These are phyloP conservation scores for Grosmannia huntii DNA, from an alignment of 2,329 filamentous ascomycete species.

Conservation along the genomic window DNA sequence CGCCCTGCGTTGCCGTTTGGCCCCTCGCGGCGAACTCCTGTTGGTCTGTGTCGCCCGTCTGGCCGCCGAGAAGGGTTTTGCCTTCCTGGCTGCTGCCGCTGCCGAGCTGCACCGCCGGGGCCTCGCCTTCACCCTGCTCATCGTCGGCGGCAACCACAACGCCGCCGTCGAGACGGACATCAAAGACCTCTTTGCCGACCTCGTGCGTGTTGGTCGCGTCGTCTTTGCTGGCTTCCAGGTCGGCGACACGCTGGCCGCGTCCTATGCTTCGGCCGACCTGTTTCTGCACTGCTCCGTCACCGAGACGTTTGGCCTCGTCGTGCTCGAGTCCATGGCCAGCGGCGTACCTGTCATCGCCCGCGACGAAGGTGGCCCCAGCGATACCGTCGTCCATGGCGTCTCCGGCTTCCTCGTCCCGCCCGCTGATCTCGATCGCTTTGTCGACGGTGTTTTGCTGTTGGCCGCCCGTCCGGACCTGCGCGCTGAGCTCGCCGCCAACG, in stretches of 20 bases:
- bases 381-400: slow-evolving; percentile 46
- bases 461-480: slow-evolving; percentile 31
- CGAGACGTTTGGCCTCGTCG: slow-evolving; percentile 59
- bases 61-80: slow-evolving; percentile 59
- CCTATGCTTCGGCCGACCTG: slow-evolving; percentile 55
- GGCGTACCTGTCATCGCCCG: slow-evolving; percentile 56
- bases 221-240: slow-evolving; percentile 55
- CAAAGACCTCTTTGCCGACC: slow-evolving; percentile 40
- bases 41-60: slow-evolving; percentile 54
- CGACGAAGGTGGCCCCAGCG: slow-evolving; percentile 56
- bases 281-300: slow-evolving; percentile 61
- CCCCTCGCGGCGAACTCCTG: slow-evolving; percentile 49
- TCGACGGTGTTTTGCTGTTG: slow-evolving; percentile 37
- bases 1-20: slow-evolving; percentile 37
- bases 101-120: slow-evolving; percentile 39
- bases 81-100: slow-evolving; percentile 47
- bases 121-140: slow-evolving; percentile 49
- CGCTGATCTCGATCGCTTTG: slow-evolving; percentile 45
- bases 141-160: slow-evolving; percentile 58
- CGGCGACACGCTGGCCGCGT: slow-evolving; percentile 47
- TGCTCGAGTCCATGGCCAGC: slow-evolving; percentile 59
- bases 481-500: slow-evolving; percentile 29
- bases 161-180: slow-evolving; percentile 48
- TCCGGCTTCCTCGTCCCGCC: slow-evolving; percentile 51
- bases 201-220: slow-evolving; percentile 37